These are phyloP conservation scores for Psilocybe subaeruginosa DNA, from an alignment of 768 basidiomycete genomes.

Conservation along the genomic window DNA sequence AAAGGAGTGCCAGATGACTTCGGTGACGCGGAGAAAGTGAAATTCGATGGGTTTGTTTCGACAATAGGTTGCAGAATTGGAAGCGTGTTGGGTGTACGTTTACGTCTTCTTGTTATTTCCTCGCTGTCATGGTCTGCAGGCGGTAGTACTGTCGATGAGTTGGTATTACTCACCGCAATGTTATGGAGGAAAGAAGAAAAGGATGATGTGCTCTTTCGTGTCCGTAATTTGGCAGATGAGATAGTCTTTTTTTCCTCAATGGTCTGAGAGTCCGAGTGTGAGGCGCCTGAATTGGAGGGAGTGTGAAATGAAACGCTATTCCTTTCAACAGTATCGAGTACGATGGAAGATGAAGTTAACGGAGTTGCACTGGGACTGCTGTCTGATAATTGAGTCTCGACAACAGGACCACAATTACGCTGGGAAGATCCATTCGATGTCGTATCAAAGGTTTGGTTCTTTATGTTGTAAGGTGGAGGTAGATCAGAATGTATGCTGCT, in stretches of 20 bases:
- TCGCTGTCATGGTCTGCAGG: background rate
- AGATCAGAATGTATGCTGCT: too few relatives aligned
- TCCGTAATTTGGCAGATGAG: background rate
- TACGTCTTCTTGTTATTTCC: slow-evolving; percentile 1
- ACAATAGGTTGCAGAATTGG: slow-evolving; percentile 10
- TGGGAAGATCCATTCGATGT: too few relatives aligned
- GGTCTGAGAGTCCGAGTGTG: background rate
- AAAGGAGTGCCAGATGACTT: background rate
- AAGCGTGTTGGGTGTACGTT: slow-evolving; percentile 1
- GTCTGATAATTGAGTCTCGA: too few relatives aligned
- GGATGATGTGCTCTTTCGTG: background rate
- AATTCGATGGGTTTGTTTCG: background rate
- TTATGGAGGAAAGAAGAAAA: slow-evolving; percentile 9
- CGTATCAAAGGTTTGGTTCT: too few relatives aligned
- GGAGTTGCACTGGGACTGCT: too few relatives aligned
- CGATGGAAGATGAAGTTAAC: too few relatives aligned
- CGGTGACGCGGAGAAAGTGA: background rate
- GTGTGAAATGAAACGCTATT: background rate
- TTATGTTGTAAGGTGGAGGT: too few relatives aligned
- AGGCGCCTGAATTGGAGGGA: background rate
- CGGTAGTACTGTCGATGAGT: background rate
- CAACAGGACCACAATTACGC: too few relatives aligned
- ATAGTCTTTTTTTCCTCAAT: background rate
- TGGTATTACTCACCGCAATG: background rate
- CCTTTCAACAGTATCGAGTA: too few relatives aligned